Base-by-base conservation (phyloP, 257 asterid genomes). In the Salvia rosmarinus region DNA sequence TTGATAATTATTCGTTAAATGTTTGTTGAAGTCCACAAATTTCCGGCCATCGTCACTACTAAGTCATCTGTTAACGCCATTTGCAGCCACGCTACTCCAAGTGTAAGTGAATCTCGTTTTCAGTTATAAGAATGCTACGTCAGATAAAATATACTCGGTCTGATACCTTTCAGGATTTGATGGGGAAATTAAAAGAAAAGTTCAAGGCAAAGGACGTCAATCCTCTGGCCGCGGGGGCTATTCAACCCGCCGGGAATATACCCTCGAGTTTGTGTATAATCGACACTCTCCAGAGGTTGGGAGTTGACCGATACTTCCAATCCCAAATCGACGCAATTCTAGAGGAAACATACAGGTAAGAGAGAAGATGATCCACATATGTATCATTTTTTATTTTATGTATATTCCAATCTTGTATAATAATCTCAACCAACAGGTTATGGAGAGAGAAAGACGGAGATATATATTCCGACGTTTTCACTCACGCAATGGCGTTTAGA, bases 401-500 rank as follows among this genome's bases (percentile, higher is more conserved):
- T 3, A 25, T 25, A 25, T 25, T 25, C 30, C 4, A 17, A n/a
- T n/a, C n/a, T n/a, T n/a, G n/a, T n/a, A n/a, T n/a, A n/a, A n/a
- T n/a, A n/a, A n/a, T n/a, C n/a, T 50, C n/a, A 23, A 23, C 49
- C 12, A 30, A 61, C 44, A 70, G 85, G 66, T 50, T 40, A 2
- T 82, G 87, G 88, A 71, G 64, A 32, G 47, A 11, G 55, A 79
- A 61, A 39, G 68, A 71, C 0, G 71, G 25, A 42, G 68, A 59
- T 2, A 68, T 82, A 10, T 76, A 78, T 40, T 39, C 70, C 0
- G 75, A 78, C 20, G 21, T 68, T 9, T n/a, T 66, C 3, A 65
- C 70, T 70, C 68, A 49, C 14, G 87, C 87, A 10, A 17, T 78
- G 72, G 82, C 86, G 44, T 85, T 85, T 78, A 78, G 90, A 23